Conservation (phyloP, 768 basidiomycete genomes). For the Mycena indigotica region DNA sequence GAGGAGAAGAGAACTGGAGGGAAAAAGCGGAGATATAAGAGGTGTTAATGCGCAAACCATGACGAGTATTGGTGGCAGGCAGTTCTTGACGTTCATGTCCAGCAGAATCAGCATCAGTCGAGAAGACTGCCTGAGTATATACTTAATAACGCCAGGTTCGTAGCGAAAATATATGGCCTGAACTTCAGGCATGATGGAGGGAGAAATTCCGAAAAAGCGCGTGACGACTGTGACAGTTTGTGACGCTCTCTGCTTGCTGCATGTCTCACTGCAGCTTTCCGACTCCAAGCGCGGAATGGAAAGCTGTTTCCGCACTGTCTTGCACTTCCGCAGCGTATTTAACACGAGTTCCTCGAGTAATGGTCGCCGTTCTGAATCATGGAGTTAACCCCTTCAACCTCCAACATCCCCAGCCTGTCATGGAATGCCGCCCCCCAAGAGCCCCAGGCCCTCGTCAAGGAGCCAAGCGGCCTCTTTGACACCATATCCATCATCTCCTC, state of each 20-base stretch:
- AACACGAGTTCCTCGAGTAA: neutral
- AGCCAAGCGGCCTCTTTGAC: conserved; percentile 3
- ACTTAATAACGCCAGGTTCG: no score
- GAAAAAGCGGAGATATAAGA: neutral
- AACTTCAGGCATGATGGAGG: no score
- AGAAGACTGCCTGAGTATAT: neutral
- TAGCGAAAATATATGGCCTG: no score
- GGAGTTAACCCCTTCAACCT: conserved; percentile 8
- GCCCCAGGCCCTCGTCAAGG: conserved; percentile 3
- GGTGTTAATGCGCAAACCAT: neutral
- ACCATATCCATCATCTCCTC: conserved; percentile 1
- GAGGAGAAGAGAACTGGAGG: neutral
- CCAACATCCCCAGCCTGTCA: conserved; percentile 12
- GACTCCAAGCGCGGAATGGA: neutral
- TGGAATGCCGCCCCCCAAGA: conserved; percentile 5
- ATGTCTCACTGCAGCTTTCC: neutral
- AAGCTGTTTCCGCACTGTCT: neutral
- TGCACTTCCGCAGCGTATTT: neutral
- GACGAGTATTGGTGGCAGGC: neutral
- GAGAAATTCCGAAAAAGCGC: neutral
- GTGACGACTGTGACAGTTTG: neutral
- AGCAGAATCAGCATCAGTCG: neutral
- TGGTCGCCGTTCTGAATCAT: neutral
- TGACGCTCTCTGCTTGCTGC: neutral
- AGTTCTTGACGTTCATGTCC: neutral